Conservation (phyloP, 495 filamentous ascomycete species). For the Elasticomyces elasticus region DNA sequence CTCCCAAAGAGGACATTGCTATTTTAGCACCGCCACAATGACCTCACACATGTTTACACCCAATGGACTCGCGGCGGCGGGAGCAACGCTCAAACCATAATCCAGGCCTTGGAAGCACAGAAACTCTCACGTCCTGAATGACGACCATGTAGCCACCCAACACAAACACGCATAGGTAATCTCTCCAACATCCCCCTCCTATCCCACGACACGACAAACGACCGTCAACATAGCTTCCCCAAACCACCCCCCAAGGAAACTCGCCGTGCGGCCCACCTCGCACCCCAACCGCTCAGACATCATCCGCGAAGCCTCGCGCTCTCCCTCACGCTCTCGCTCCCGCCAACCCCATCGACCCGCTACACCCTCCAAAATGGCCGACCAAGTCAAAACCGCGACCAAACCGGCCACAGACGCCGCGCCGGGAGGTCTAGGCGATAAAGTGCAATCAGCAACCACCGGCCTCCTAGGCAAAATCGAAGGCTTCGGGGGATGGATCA, state of each 20-base stretch:
- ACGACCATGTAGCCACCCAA: too few species aligned
- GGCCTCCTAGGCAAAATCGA: conserved; percentile 14
- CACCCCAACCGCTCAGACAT: conserved; percentile 14
- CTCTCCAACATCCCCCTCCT: background rate
- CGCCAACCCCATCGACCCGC: background rate
- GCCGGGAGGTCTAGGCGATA: conserved; percentile 3
- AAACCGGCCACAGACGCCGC: background rate
- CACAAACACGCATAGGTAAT: too few species aligned
- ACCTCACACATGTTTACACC: too few species aligned
- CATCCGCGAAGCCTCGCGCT: conserved; percentile 13
- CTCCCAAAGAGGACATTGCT: too few species aligned
- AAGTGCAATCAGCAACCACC: conserved; percentile 8
- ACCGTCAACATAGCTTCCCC: background rate
- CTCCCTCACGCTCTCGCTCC: conserved; percentile 3
- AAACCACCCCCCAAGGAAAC: conserved; percentile 9
- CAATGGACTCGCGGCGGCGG: too few species aligned
- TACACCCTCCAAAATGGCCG: conserved; percentile 8
- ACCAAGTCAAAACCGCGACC: background rate
- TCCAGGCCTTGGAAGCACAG: too few species aligned
- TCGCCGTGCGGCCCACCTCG: conserved; percentile 6
- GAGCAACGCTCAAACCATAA: too few species aligned
- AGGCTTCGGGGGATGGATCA: conserved; percentile 17
- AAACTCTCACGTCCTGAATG: too few species aligned
- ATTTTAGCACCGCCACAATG: too few species aligned
- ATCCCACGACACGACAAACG: background rate